Evolutionary conservation across 768 basidiomycete species (phyloP), one percentile per base, ranked within the genome.

Genomic region (Boletellus emodensis): DNA sequence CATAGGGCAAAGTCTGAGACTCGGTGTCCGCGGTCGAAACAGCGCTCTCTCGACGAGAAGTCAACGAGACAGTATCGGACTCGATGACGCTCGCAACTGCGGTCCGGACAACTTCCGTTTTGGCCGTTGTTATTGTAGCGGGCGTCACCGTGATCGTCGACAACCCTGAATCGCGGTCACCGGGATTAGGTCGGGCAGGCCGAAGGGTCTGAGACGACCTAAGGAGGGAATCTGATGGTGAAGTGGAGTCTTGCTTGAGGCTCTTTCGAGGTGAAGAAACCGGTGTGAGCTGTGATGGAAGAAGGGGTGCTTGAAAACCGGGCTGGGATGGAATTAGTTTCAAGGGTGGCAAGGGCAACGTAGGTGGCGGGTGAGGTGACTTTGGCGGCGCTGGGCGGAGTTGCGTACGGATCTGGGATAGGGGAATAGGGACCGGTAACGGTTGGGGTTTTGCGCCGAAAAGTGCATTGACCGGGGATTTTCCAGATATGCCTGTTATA

Each of bases 31-130:
- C 56, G 42, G 59, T 42, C 22, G 53, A 54, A 38, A 48, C 32
- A 12, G 44, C 35, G 17, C 55, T 58, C 46, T 54, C 62, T 5
- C 53, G 52, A 26, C 17, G 46, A 11, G 61, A 54, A 41, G 46
- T 8, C 10, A 57, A 17, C 2, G 65, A 63, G 14, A 67, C 56
- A 6, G 49, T 26, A 39, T 68, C 68, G 22, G 65, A 55, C 40
- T 72, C 70, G 35, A 82, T 62, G 15, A 82, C 72, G 39, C 76
- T 78, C n/a, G 82, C 81, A 10, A 77, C 71, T 12, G 79, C 74
- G 18, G 77, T 69, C 49, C 78, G 70, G 22, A 75, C 79, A 11
- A 83, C 66, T 18, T 73, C 77, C 46, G 70, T 71, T 43, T 75
- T 66, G 7, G 79, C 75, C 22, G 77, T 64, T 13, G 78, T 70